Base-by-base conservation (phyloP, 2,329 filamentous ascomycete genomes). In the Aspergillus hortae region DNA sequence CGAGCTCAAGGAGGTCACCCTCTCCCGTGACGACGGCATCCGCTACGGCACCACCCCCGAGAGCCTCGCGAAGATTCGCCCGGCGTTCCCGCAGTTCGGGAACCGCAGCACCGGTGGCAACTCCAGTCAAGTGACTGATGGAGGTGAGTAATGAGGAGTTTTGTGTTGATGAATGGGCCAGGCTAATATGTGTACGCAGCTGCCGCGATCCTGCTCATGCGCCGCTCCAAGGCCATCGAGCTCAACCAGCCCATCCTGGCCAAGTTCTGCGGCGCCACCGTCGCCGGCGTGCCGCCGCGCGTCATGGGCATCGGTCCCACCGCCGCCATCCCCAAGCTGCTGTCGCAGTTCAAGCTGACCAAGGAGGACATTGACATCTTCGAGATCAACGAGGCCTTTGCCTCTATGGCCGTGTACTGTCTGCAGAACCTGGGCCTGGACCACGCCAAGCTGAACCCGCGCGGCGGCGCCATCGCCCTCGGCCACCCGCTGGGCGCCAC, bases 341-440 rank as follows among this genome's bases (percentile, higher is more conserved):
- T 99, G 43, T 74, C 75, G 67, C 87, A 94, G 76, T 85, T 87
- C 80, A 85, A 87, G 73, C 74, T 99, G 55, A 83, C 80, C 21
- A 77, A 95, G 49, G 82, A 87, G 53, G 94, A 97, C 63, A 83
- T 94, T 56, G 94, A 99, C 67, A 81, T 97, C 33, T 80, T 92
- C 62, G 94, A 97, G 81, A 76, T 99, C 68, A 99, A 99, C 78
- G 94, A 99, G 81, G 94, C 94, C 1, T 99, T 99, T 66, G 92
- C 92, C 19, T 94, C 89, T 48, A 97, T 97, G 94, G 92, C 90
- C 1, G 92, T 96, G 27, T 97, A 96, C 82, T 96, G 91, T 75
- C 76, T 88, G 50, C 80, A 90, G 64, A 83, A 92, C 72, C 65
- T 78, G 9, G 64, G 83, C 66, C 49, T 85, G 71, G 81, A 86